These are phyloP conservation scores for Pseudonitzschia pungens DNA, from an alignment of 108 stramenopile genomes.

Conservation along the genomic window DNA sequence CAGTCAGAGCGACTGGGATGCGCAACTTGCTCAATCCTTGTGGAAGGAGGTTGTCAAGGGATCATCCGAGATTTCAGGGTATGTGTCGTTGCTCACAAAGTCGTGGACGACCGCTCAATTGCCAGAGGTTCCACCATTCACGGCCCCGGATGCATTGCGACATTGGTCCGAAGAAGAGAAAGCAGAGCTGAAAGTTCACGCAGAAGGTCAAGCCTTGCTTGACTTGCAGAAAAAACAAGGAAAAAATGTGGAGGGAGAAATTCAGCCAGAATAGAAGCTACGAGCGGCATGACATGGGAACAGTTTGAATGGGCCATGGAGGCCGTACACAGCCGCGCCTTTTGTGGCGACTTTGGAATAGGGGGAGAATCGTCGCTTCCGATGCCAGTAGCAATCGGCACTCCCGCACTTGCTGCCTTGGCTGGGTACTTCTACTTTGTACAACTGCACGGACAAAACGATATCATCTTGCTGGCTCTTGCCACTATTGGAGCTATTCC, in stretches of 20 bases:
- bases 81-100: conserved; percentile 22
- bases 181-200: conserved; percentile 26
- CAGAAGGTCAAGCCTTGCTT: conserved; percentile 51
- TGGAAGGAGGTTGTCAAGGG: conserved; percentile 64
- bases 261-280: conserved; percentile 37
- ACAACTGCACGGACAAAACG: conserved; percentile 17
- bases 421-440: conserved; percentile 24
- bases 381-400: conserved; percentile 12
- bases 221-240: conserved; percentile 46
- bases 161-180: conserved; percentile 72
- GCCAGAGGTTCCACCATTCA: conserved; percentile 43
- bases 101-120: not conserved
- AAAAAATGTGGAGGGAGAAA: conserved; percentile 58
- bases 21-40: conserved; percentile 52
- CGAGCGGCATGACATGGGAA: conserved; percentile 49
- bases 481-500: conserved; percentile 45
- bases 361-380: conserved; percentile 15
- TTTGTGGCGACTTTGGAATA: conserved; percentile 57
- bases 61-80: conserved; percentile 47
- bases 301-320: conserved; percentile 83
- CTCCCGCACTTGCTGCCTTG: conserved; percentile 30
- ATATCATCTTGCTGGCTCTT: conserved; percentile 28
- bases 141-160: conserved; percentile 69
- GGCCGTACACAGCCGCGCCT: conserved; percentile 77
- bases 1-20: conserved; percentile 60